A percentile compares a stretch with the other conserved stretches of the same genome.
These are phyloP conservation scores for Blastomyces gilchristii DNA, from an alignment of 2,329 filamentous ascomycete genomes.

Conservation along the genomic window DNA sequence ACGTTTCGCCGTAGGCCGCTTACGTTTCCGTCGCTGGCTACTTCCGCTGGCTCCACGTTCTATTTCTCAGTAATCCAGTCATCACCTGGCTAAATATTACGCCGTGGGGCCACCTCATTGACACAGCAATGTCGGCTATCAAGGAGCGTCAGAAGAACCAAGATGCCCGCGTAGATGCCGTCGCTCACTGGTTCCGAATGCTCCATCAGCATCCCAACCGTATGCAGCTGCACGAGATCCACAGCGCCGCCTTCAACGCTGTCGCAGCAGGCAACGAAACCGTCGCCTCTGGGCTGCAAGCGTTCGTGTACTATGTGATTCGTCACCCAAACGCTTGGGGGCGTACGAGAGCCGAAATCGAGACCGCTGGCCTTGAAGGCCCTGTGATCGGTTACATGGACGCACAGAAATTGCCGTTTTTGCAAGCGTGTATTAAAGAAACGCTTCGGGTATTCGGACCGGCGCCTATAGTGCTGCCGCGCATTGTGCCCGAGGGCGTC, in stretches of 20 bases:
- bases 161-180: constrained; percentile 27
- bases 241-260: constrained; percentile 26
- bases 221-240: constrained; percentile 27
- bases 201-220: constrained; percentile 26
- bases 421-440: constrained; percentile 34
- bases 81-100: constrained; percentile 28
- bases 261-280: constrained; percentile 34
- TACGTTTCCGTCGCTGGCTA: constrained; percentile 29
- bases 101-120: constrained; percentile 31
- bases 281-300: constrained; percentile 27
- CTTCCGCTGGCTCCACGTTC: constrained; percentile 28
- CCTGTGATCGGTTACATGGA: constrained; percentile 20
- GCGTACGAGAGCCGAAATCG: constrained; percentile 17
- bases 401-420: constrained; percentile 24
- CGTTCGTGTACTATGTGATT: constrained; percentile 30
- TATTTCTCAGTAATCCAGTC: constrained; percentile 30
- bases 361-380: constrained; percentile 16
- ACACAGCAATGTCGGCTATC: constrained; percentile 27
- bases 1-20: constrained; percentile 20
- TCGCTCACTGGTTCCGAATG: constrained; percentile 29
- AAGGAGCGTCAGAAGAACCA: constrained; percentile 26
- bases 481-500: constrained; percentile 24
- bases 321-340: constrained; percentile 17
- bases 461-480: constrained; percentile 23
- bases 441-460: constrained; percentile 28